Conservation (phyloP, 148 eudicot genomes). For the Nepenthes gracilis region DNA sequence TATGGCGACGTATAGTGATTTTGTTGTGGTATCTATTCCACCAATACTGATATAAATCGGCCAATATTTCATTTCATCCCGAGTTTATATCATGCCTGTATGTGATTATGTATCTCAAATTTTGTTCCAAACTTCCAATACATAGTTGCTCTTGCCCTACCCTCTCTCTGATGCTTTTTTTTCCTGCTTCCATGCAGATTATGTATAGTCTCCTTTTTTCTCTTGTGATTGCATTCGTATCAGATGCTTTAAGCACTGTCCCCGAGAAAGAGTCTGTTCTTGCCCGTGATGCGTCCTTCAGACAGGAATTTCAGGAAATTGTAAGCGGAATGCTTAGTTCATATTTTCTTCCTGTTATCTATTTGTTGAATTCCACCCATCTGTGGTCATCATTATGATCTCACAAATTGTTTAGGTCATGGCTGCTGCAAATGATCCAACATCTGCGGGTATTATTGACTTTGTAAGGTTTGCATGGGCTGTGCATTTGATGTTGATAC, state of each 20-base stretch:
- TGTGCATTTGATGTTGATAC: slow-evolving; percentile 65
- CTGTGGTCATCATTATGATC: slow-evolving; percentile 2
- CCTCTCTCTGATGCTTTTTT: slow-evolving; percentile 1
- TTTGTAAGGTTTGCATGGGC: slow-evolving; percentile 89
- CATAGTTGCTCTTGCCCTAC: neutral
- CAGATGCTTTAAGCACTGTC: slow-evolving; percentile 76
- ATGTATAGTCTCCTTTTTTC: slow-evolving; percentile 72
- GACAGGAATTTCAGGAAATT: slow-evolving; percentile 72
- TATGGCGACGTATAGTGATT: too few species aligned
- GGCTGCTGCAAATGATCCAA: slow-evolving; percentile 45
- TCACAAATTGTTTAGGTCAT: slow-evolving; percentile 39
- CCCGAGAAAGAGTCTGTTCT: slow-evolving; percentile 62
- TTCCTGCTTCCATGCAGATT: slow-evolving; percentile 45
- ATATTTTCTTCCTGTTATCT: neutral
- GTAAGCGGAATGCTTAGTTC: slow-evolving; percentile 33
- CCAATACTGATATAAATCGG: too few species aligned
- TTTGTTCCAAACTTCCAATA: neutral
- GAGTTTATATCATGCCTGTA: too few species aligned
- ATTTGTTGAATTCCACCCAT: neutral
- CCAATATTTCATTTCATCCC: too few species aligned
- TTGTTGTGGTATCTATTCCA: too few species aligned
- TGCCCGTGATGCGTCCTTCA: slow-evolving; percentile 65
- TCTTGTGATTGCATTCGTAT: slow-evolving; percentile 69
- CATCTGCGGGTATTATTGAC: slow-evolving; percentile 57
- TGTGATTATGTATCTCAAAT: too few species aligned